Conservation (phyloP, 768 basidiomycete genomes). For the Tulasnella sp. region DNA sequence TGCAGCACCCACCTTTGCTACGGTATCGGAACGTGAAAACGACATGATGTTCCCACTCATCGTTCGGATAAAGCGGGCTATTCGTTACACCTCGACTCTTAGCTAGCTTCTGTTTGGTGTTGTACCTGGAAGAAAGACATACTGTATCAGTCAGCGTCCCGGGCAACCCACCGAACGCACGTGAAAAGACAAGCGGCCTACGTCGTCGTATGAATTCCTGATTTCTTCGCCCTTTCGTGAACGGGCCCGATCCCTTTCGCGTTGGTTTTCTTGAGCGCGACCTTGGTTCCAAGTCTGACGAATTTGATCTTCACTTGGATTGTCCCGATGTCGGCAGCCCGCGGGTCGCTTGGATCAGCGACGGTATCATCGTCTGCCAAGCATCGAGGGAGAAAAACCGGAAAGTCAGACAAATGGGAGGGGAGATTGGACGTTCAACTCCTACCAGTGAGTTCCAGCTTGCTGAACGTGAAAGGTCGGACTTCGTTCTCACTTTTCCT, state of each 20-base stretch:
- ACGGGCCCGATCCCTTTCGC: neutral
- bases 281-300: neutral
- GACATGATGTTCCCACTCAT: slow-evolving; percentile 9
- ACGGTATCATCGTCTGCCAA: slow-evolving; percentile 4
- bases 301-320: slow-evolving; percentile 11
- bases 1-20: neutral
- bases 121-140: neutral
- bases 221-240: slow-evolving; percentile 15
- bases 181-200: neutral
- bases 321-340: slow-evolving; percentile 9
- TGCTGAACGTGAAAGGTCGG: slow-evolving; percentile 4
- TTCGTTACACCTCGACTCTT: neutral
- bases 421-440: neutral
- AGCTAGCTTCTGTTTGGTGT: neutral
- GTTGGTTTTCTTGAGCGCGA: neutral
- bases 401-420: neutral
- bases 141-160: neutral
- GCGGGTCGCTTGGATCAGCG: slow-evolving; percentile 9
- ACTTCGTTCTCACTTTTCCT: neutral
- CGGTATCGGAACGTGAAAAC: slow-evolving; percentile 9
- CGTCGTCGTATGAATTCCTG: slow-evolving; percentile 8
- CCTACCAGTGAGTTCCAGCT: slow-evolving; percentile 1
- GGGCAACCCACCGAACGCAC: neutral
- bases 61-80: neutral
- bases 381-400: no score